These are phyloP conservation scores for Leccinum disarticulatum DNA, from an alignment of 768 basidiomycete species.

Conservation along the genomic window DNA sequence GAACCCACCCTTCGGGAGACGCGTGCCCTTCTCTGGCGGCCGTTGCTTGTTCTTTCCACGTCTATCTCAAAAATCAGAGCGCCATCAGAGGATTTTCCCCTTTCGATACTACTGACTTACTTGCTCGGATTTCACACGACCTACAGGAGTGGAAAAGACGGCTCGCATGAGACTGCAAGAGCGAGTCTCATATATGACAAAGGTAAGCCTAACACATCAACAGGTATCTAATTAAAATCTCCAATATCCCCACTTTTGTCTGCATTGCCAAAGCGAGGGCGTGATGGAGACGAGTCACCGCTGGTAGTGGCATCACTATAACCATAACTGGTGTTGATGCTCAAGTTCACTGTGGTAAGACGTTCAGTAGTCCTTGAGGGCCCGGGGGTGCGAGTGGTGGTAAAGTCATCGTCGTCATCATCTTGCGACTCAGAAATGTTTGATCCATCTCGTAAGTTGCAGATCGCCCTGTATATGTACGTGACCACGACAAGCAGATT, in stretches of 20 bases:
- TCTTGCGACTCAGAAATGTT: background rate
- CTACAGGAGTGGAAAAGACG: background rate
- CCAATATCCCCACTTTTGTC: background rate
- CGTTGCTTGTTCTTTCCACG: background rate
- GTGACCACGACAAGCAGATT: conserved; percentile 19
- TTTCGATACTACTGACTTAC: background rate
- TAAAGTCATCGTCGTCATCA: conserved; percentile 11
- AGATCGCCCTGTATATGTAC: conserved; percentile 8
- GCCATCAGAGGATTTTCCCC: background rate
- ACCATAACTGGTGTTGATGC: background rate
- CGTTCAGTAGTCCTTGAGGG: background rate
- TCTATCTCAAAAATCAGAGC: background rate
- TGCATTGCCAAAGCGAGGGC: background rate
- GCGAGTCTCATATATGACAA: background rate
- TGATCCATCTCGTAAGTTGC: background rate
- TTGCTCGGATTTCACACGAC: background rate
- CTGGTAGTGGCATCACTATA: background rate
- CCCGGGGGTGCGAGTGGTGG: conserved; percentile 1
- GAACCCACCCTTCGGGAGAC: background rate
- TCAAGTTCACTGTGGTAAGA: conserved; percentile 13
- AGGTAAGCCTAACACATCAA: background rate
- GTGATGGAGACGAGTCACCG: background rate
- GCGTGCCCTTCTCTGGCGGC: background rate
- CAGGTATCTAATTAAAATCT: background rate
- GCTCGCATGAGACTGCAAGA: background rate